A percentile compares a stretch with the other conserved stretches of the same genome.
phyloP scores from a whole-genome alignment of 176 grass and related monocot species.

The Rhynchospora pubera region DNA sequence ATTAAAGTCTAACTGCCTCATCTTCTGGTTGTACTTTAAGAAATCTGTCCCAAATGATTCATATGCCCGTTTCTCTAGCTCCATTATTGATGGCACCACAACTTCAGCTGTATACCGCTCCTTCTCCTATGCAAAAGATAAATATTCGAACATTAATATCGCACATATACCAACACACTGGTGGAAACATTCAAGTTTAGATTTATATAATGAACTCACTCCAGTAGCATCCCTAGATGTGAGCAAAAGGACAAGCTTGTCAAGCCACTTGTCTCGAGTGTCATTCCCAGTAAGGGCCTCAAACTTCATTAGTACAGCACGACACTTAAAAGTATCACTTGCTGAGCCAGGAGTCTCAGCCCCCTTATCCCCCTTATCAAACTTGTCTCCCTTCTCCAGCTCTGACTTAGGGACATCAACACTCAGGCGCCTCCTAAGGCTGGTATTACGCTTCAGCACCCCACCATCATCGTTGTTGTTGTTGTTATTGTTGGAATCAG shows the following conservation, averaged over 20 bases:
- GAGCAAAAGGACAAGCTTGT: constrained; percentile 69
- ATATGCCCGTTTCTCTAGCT: constrained; percentile 60
- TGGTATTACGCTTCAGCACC: constrained; percentile 41
- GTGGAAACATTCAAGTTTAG: constrained; percentile 13
- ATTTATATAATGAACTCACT: constrained; percentile 23
- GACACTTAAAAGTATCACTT: constrained; percentile 49
- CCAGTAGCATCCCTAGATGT: constrained; percentile 35
- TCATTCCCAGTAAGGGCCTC: constrained; percentile 51
- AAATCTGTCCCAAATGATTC: constrained; percentile 62
- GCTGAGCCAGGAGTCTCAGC: constrained; percentile 48
- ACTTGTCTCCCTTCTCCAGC: background rate
- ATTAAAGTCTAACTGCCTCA: constrained; percentile 90
- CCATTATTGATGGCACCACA: constrained; percentile 63
- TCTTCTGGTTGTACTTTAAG: constrained; percentile 93
- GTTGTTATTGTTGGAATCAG: constrained; percentile 24
- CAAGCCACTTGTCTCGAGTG: constrained; percentile 76
- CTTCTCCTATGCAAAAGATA: constrained; percentile 46
- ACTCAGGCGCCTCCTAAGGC: constrained; percentile 39
- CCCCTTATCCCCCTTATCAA: constrained; percentile 50
- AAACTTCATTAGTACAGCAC: constrained; percentile 46
- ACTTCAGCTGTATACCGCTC: constrained; percentile 40
- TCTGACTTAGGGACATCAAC: constrained; percentile 49
- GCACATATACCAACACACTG: background rate
- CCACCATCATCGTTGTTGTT: constrained; percentile 48
- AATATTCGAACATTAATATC: background rate